Evolutionary conservation across 2,329 filamentous ascomycete species (phyloP), one percentile per base, ranked within the genome.

Genomic region (Cladobotryum mycophilum): DNA sequence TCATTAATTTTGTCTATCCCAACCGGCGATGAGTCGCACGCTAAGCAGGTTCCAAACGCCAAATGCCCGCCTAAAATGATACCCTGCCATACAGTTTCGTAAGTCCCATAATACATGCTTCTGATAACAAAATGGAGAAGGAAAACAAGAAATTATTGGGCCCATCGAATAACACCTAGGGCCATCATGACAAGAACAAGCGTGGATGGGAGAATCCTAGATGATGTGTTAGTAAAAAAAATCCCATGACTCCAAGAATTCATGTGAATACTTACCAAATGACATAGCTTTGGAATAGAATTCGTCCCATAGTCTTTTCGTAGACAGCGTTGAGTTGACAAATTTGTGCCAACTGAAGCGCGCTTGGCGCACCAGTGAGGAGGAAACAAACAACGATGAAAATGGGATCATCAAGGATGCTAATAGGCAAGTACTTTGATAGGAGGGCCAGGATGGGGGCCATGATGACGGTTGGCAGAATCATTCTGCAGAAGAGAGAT

Each of bases 301-400:
- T 79, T 67, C 83, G 88, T 55, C 88, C 88, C 91, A 99, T 97
- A 45, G 93, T 89, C 15, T 86, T 83, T 75, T 97, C 92, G 68
- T 89, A 99, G 9, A 99, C 93, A 56, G 86, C 86, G 70, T 99
- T 99, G 72, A 97, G 88, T 76, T 97, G 93, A 72, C 93, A 99
- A 54, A 99, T 99, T 72, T 99, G 93, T 6, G 93, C 92, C 63
- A 99, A 74, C 71, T 99, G 93, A 56, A 99, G 76, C 22, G 93
- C 93, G 56, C 87, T 95, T 5, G 93, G 93, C 3, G 93, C 93
- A 35, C 93, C 93, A 0, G 89, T 92, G 58, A 99, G 86, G 57
- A 99, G 76, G 78, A 97, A 99, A 71, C 91, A 96, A 35, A 99
- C 93, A 59, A 99, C 89, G 59, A 99, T 85, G 68, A 99, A 99